These are phyloP conservation scores for Cryptococcus sp. DNA, from an alignment of 1,284 basidiomycete genomes.

Conservation along the genomic window DNA sequence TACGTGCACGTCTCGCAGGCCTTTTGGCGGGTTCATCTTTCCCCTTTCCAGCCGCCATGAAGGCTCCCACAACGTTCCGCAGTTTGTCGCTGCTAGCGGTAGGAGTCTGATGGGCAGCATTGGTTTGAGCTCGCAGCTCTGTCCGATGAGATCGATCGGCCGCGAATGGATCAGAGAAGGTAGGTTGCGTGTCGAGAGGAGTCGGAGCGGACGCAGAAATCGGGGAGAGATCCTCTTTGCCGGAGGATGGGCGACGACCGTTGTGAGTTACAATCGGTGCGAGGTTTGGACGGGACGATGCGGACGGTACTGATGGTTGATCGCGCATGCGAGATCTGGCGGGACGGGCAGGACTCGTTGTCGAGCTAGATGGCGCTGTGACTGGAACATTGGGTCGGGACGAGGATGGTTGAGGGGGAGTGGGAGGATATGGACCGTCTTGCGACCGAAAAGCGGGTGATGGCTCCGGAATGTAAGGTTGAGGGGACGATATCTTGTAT, in stretches of 20 bases:
- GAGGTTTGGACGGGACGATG: slow-evolving; percentile 10
- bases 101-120: slow-evolving; percentile 19
- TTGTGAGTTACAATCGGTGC: slow-evolving; percentile 11
- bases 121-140: slow-evolving; percentile 30
- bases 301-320: slow-evolving; percentile 12
- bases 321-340: slow-evolving; percentile 28
- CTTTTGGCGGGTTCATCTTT: slow-evolving; percentile 10
- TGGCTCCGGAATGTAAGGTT: slow-evolving; percentile 1
- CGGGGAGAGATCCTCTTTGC: slow-evolving; percentile 22
- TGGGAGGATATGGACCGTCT: not conserved
- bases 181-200: not conserved
- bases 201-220: slow-evolving; percentile 17
- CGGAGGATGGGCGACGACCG: slow-evolving; percentile 8
- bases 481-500: slow-evolving; percentile 1
- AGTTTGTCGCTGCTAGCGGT: slow-evolving; percentile 18
- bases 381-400: not conserved
- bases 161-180: slow-evolving; percentile 37
- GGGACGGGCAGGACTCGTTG: slow-evolving; percentile 27
- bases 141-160: slow-evolving; percentile 31
- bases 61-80: slow-evolving; percentile 39
- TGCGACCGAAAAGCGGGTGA: not conserved
- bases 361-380: not conserved
- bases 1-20: slow-evolving; percentile 18
- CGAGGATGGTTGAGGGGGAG: not conserved
- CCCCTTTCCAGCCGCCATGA: slow-evolving; percentile 28